These are phyloP conservation scores for Xerocomellus dryophilus DNA, from an alignment of 768 basidiomycete genomes.

Conservation along the genomic window DNA sequence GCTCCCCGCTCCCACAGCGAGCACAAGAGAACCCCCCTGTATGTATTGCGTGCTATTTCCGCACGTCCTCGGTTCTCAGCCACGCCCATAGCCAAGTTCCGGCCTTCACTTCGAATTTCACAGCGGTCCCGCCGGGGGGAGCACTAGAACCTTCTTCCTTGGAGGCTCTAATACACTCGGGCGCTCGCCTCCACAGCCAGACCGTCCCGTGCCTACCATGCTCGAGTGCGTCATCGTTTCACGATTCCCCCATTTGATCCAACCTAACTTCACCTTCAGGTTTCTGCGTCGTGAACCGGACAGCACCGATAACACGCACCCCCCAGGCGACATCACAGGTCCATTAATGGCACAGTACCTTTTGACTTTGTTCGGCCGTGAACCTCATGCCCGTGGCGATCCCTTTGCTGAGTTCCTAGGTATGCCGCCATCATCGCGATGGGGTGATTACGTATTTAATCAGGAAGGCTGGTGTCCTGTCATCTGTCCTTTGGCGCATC, in stretches of 20 bases:
- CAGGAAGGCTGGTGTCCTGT: slow-evolving; percentile 64
- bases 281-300: slow-evolving; percentile 33
- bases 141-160: slow-evolving; percentile 36
- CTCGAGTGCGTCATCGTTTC: slow-evolving; percentile 44
- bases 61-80: neutral
- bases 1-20: slow-evolving; percentile 16
- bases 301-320: slow-evolving; percentile 15
- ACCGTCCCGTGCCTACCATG: slow-evolving; percentile 39
- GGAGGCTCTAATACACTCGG: slow-evolving; percentile 34
- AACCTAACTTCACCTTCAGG: slow-evolving; percentile 21
- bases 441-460: slow-evolving; percentile 91
- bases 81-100: slow-evolving; percentile 10
- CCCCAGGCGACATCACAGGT: slow-evolving; percentile 48
- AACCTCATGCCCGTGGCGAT: slow-evolving; percentile 36
- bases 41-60: neutral
- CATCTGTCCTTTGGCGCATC: neutral
- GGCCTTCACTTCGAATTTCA: slow-evolving; percentile 38
- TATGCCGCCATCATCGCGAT: slow-evolving; percentile 50
- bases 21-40: slow-evolving; percentile 18
- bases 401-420: slow-evolving; percentile 44
- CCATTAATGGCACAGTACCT: slow-evolving; percentile 73
- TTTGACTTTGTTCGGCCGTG: slow-evolving; percentile 50
- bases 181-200: slow-evolving; percentile 28
- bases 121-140: slow-evolving; percentile 27
- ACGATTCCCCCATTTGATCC: neutral